phyloP scores from a whole-genome alignment of 805 yeast species.

The Jamesozyma gamospora region DNA sequence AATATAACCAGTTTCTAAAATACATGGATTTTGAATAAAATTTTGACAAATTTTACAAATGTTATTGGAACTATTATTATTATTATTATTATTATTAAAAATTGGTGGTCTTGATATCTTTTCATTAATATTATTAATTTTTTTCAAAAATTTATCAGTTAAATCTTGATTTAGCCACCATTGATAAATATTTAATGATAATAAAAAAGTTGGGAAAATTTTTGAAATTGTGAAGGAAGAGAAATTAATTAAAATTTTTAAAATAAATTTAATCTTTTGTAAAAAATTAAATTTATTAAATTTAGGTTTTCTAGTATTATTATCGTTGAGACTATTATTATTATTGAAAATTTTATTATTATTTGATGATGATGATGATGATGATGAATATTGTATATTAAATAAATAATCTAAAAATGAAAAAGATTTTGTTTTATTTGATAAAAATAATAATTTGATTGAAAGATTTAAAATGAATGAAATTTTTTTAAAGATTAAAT shows the following conservation, averaged over 20 bases:
- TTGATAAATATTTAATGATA: slow-evolving; percentile 72
- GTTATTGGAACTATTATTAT: slow-evolving; percentile 4
- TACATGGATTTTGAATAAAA: slow-evolving; percentile 65
- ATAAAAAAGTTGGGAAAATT: slow-evolving; percentile 71
- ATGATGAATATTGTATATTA: slow-evolving; percentile 40
- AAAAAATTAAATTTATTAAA: slow-evolving; percentile 22
- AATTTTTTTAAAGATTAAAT: slow-evolving; percentile 32
- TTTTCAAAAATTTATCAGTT: slow-evolving; percentile 46
- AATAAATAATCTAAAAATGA: slow-evolving; percentile 60
- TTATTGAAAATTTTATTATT: not conserved
- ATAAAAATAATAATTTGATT: slow-evolving; percentile 40
- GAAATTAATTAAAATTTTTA: slow-evolving; percentile 9
- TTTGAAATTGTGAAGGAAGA: slow-evolving; percentile 30
- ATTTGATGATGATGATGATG: slow-evolving; percentile 1
- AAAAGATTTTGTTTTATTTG: slow-evolving; percentile 53
- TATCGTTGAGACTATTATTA: not conserved
- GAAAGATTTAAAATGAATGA: slow-evolving; percentile 52
- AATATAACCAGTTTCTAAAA: slow-evolving; percentile 85
- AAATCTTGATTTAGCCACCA: slow-evolving; percentile 87
- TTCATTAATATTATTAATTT: slow-evolving; percentile 36
- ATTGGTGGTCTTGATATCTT: slow-evolving; percentile 27
- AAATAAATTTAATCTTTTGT: slow-evolving; percentile 11
- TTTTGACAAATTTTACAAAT: slow-evolving; percentile 64
- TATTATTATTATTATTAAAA: not conserved
- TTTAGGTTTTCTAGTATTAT: slow-evolving; percentile 22